Conservation (phyloP, 176 grass and related monocot genomes). For the maize (Zea mays) region DNA sequence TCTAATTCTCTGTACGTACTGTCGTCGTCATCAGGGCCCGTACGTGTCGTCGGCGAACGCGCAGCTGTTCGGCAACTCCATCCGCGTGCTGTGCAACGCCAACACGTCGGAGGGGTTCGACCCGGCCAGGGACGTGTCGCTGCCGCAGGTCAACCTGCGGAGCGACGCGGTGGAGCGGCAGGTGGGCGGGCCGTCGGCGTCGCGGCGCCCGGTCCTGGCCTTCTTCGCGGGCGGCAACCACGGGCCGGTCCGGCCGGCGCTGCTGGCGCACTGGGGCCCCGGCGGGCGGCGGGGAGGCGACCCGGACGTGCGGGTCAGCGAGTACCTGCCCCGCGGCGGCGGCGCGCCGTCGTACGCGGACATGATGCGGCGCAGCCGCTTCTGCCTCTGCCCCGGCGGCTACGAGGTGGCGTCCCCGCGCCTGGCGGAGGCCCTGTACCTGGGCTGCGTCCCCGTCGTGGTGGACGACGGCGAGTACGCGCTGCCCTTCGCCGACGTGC, state of each 20-base stretch:
- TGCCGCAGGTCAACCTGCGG: slow-evolving; percentile 79
- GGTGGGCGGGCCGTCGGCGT: slow-evolving; percentile 70
- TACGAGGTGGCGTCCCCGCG: slow-evolving; percentile 93
- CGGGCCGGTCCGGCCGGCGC: slow-evolving; percentile 65
- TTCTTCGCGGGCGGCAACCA: slow-evolving; percentile 89
- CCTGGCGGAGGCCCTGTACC: slow-evolving; percentile 80
- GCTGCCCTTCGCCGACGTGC: slow-evolving; percentile 74
- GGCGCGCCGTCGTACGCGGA: slow-evolving; percentile 53
- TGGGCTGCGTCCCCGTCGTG: slow-evolving; percentile 84
- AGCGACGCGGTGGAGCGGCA: slow-evolving; percentile 41
- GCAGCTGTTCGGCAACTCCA: slow-evolving; percentile 56
- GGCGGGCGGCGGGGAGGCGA: slow-evolving; percentile 26
- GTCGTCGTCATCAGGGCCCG: slow-evolving; percentile 51
- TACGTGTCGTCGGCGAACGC: slow-evolving; percentile 50
- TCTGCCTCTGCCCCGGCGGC: slow-evolving; percentile 84
- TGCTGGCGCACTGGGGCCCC: slow-evolving; percentile 56
- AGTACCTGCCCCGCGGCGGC: slow-evolving; percentile 61
- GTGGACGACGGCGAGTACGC: slow-evolving; percentile 68
- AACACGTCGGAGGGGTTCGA: slow-evolving; percentile 91
- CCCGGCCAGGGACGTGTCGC: slow-evolving; percentile 64
- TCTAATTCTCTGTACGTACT: not conserved
- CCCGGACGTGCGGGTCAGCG: slow-evolving; percentile 60
- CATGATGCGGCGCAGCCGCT: slow-evolving; percentile 76
- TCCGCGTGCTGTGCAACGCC: slow-evolving; percentile 87
- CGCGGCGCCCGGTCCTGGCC: slow-evolving; percentile 58